Conservation (phyloP, 768 basidiomycete genomes). For the Termitomyces titanicus region DNA sequence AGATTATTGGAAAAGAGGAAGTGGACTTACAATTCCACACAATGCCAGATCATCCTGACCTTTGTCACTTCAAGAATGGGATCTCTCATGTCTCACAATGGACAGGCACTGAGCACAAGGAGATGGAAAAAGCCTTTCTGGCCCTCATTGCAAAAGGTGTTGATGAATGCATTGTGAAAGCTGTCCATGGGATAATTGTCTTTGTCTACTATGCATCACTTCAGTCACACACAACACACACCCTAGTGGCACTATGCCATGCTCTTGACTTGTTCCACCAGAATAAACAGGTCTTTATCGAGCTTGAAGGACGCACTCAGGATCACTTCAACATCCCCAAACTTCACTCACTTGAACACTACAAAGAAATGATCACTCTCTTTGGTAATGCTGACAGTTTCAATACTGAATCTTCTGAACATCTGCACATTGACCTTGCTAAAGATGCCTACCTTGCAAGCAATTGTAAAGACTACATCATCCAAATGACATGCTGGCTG, state of each 20-base stretch:
- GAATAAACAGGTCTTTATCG: conserved; percentile 26
- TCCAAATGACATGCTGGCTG: conserved; percentile 39
- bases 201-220: conserved; percentile 34
- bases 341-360: conserved; percentile 30
- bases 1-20: conserved; percentile 20
- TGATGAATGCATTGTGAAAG: conserved; percentile 16
- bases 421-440: conserved; percentile 40
- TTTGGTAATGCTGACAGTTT: conserved; percentile 28
- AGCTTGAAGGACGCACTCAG: conserved; percentile 16
- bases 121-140: no score
- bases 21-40: conserved; percentile 29
- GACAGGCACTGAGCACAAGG: conserved; percentile 41
- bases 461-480: conserved; percentile 24
- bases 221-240: conserved; percentile 21
- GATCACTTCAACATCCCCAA: conserved; percentile 37
- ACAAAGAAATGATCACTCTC: conserved; percentile 22
- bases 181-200: conserved; percentile 26
- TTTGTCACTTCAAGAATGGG: conserved; percentile 40
- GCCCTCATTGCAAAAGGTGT: conserved; percentile 26
- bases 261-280: conserved; percentile 26
- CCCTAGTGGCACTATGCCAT: conserved; percentile 19
- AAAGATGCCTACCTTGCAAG: conserved; percentile 29
- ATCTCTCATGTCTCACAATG: conserved; percentile 37
- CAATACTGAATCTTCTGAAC: conserved; percentile 32
- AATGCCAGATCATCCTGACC: conserved; percentile 24